Evolutionary conservation across 164 flowering plant species (phyloP).

Genomic region (Saururus chinensis): DNA sequence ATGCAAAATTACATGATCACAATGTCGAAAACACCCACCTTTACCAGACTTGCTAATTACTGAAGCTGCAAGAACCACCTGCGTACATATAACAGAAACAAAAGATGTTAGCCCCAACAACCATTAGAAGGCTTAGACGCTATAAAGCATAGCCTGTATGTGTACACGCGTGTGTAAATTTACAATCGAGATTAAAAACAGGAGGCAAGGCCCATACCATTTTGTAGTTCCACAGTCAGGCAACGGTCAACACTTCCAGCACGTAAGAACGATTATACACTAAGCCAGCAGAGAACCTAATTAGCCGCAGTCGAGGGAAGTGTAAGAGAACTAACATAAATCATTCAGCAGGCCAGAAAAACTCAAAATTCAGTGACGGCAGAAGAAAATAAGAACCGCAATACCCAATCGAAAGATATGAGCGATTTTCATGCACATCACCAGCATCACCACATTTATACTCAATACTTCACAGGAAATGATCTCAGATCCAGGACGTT

Average conservation of each 20-base stretch:
- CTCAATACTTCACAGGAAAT: too few species aligned
- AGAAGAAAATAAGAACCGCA: too few species aligned
- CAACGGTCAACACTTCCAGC: not conserved
- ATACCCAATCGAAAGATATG: too few species aligned
- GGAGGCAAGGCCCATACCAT: not conserved
- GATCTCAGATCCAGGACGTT: too few species aligned
- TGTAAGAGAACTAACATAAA: not conserved
- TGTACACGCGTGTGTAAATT: not conserved
- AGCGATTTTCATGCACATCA: too few species aligned
- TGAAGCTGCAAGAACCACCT: slow-evolving; percentile 52
- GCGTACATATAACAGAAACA: not conserved
- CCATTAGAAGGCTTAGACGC: not conserved
- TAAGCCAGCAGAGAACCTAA: not conserved
- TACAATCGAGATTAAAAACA: too few species aligned
- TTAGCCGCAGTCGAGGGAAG: not conserved
- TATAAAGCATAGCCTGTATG: not conserved
- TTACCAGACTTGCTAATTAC: slow-evolving; percentile 38
- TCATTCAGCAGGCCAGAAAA: not conserved
- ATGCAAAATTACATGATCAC: not conserved
- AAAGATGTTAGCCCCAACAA: not conserved
- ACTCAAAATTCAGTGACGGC: not conserved
- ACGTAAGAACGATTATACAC: not conserved
- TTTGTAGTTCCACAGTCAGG: not conserved
- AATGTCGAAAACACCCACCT: slow-evolving; percentile 17
- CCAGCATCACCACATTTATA: too few species aligned